These are phyloP conservation scores for Albophoma yamanashiensis DNA, from an alignment of 2,329 filamentous ascomycete genomes.

Conservation along the genomic window DNA sequence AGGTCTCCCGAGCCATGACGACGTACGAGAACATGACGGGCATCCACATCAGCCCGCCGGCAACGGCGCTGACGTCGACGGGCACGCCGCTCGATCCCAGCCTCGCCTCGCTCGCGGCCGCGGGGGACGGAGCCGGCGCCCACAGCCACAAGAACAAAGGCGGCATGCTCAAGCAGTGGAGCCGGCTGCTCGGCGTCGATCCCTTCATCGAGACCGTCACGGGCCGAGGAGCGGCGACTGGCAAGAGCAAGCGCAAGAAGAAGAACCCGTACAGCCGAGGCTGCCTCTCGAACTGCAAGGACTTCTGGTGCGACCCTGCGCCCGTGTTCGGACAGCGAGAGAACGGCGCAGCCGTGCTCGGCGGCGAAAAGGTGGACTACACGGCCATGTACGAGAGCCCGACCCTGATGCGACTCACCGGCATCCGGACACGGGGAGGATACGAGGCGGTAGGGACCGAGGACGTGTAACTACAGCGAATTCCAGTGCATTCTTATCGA, in stretches of 20 bases:
- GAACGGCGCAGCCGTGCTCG: slow-evolving; percentile 64
- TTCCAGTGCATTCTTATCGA: neutral
- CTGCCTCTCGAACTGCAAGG: slow-evolving; percentile 77
- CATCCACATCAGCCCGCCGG: slow-evolving; percentile 49
- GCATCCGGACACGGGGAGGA: slow-evolving; percentile 38
- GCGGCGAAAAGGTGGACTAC: slow-evolving; percentile 75
- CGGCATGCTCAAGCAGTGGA: slow-evolving; percentile 69
- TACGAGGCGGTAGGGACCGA: slow-evolving; percentile 54
- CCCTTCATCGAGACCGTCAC: slow-evolving; percentile 90
- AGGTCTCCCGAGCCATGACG: slow-evolving; percentile 85
- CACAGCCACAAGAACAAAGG: slow-evolving; percentile 45
- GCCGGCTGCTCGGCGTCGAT: slow-evolving; percentile 77
- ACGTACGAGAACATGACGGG: slow-evolving; percentile 96
- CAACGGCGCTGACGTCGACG: slow-evolving; percentile 68
- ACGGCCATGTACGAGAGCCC: slow-evolving; percentile 83
- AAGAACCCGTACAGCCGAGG: slow-evolving; percentile 81
- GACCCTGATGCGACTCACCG: slow-evolving; percentile 47
- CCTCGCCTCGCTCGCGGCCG: slow-evolving; percentile 40
- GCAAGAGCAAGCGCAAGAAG: slow-evolving; percentile 41
- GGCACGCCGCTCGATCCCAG: slow-evolving; percentile 62
- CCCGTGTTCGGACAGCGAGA: slow-evolving; percentile 68
- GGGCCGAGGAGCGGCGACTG: slow-evolving; percentile 60
- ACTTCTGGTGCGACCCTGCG: slow-evolving; percentile 91
- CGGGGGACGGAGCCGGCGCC: slow-evolving; percentile 26
- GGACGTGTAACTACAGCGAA: slow-evolving; percentile 24